phyloP scores from a whole-genome alignment of 257 asterid species.

The Solanum rostratum region DNA sequence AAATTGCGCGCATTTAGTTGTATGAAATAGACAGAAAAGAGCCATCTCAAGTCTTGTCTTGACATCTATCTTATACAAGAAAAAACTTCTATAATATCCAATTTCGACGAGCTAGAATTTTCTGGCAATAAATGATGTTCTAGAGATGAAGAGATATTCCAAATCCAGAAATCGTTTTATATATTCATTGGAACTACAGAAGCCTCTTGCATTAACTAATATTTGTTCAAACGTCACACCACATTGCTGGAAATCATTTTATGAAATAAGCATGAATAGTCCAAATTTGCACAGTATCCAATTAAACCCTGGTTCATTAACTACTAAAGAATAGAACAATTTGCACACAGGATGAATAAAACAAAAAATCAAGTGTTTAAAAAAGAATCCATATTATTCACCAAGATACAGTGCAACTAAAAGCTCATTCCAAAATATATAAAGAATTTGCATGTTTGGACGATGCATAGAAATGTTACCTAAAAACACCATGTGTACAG shows the following conservation, averaged over 20 bases:
- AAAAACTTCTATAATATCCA: background rate
- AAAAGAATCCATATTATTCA: background rate
- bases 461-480: conserved; percentile 23
- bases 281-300: background rate
- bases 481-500: conserved; percentile 88
- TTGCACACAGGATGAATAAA: background rate
- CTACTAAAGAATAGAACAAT: background rate
- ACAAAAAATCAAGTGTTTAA: background rate
- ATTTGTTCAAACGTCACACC: background rate
- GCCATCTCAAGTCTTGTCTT: background rate
- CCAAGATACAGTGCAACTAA: background rate
- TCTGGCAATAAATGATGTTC: no score
- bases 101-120: background rate
- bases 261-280: no score
- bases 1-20: background rate
- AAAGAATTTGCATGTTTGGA: background rate
- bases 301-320: background rate
- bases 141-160: no score
- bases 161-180: background rate
- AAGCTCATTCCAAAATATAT: background rate
- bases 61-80: background rate
- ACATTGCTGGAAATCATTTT: background rate
- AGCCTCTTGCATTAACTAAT: background rate
- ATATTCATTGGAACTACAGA: no score
- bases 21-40: background rate